phyloP scores from a whole-genome alignment of 192 early-diverging fungal species.

The Jimgerdemannia flammicorona region DNA sequence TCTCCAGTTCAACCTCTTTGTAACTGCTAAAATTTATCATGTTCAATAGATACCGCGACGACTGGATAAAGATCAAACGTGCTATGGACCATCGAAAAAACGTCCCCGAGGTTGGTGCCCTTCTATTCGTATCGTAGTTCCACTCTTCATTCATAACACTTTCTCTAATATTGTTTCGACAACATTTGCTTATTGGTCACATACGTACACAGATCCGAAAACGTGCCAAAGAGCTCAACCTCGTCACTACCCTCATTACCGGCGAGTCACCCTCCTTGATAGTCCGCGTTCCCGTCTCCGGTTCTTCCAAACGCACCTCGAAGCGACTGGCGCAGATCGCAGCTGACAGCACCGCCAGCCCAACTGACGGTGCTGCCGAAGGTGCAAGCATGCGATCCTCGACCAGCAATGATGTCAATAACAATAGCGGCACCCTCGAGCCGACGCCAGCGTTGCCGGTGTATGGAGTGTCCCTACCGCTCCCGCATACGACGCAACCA shows the following conservation, averaged over 20 bases:
- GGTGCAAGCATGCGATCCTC: not conserved
- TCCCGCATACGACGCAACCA: not conserved
- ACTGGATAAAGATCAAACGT: not conserved
- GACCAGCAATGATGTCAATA: not conserved
- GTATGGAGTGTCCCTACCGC: not conserved
- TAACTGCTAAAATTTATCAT: not conserved
- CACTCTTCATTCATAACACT: not conserved
- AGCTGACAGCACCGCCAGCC: too few species aligned
- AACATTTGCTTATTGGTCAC: not conserved
- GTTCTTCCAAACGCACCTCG: not conserved
- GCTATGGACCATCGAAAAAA: not conserved
- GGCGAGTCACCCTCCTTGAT: not conserved
- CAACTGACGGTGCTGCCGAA: not conserved
- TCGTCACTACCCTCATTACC: not conserved
- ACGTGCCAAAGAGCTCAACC: not conserved
- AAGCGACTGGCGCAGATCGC: too few species aligned
- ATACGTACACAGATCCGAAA: not conserved
- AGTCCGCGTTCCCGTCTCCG: not conserved
- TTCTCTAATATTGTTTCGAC: not conserved
- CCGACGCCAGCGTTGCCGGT: not conserved
- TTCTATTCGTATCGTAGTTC: not conserved
- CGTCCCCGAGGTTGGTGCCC: not conserved
- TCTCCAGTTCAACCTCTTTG: not conserved
- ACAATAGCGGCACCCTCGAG: not conserved
- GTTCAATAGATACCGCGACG: not conserved